Percentiles rank a stretch among this genome's conserved stretches.
Conservation (phyloP, 139 green algal genomes). For the Mesotaenium endlicherianum region DNA sequence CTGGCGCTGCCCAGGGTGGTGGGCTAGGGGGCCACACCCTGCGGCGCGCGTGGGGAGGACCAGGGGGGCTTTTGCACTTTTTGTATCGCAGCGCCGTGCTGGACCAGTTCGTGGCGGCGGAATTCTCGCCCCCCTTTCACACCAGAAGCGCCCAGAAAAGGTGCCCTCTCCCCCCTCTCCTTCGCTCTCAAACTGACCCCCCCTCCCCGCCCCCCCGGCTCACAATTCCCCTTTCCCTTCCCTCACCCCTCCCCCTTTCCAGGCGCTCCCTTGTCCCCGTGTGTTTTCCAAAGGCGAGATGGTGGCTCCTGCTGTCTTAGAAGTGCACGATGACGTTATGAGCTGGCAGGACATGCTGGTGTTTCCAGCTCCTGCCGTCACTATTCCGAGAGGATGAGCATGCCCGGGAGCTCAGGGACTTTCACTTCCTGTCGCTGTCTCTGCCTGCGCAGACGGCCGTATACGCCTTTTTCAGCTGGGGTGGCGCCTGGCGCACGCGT, state of each 20-base stretch:
- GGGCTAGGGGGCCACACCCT: background rate
- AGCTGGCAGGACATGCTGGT: too few species aligned
- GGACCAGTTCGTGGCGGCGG: conserved; percentile 5
- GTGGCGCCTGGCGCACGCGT: too few species aligned
- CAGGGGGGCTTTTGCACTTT: conserved; percentile 18
- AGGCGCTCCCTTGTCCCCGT: background rate
- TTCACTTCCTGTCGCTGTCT: too few species aligned
- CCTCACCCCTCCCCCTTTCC: background rate
- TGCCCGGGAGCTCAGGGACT: too few species aligned
- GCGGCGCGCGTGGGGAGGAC: background rate
- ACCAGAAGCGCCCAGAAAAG: conserved; percentile 21
- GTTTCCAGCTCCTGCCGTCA: too few species aligned
- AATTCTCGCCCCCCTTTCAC: background rate
- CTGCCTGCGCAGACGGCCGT: too few species aligned
- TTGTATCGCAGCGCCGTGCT: conserved; percentile 1
- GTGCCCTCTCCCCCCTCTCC: background rate
- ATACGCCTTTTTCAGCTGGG: too few species aligned
- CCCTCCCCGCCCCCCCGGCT: background rate
- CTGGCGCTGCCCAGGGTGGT: background rate
- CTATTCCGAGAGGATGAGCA: too few species aligned
- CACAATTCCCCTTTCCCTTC: background rate
- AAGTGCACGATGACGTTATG: too few species aligned
- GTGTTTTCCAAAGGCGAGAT: too few species aligned
- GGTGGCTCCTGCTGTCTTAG: too few species aligned
- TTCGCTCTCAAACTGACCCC: background rate